Evolutionary conservation across 1,284 basidiomycete genomes (phyloP), one percentile per base, ranked within the genome.

Genomic region (Amylostereum areolatum): DNA sequence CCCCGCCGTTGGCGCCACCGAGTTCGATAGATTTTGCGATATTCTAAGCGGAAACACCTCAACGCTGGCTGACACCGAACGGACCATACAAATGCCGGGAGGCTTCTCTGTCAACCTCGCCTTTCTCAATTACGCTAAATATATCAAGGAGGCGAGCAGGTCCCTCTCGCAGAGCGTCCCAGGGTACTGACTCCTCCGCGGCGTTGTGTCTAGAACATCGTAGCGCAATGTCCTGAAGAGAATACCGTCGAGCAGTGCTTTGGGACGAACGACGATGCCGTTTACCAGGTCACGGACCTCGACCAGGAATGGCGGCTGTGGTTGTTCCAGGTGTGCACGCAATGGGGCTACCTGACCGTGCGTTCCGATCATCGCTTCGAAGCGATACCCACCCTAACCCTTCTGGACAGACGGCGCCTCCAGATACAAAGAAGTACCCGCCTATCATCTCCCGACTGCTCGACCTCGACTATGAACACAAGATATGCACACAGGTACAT

Each of bases 281-380:
- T 80, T 57, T 96, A 82, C 67, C 75, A 77, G 53, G 72, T 75
- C 10, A 79, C 77, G 0, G 77, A 75, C 10, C 67, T 91, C 5
- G 71, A 80, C 51, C 77, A 89, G 62, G 77, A 74, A 0, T 95
- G 92, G 91, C 77, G 92, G 40, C 72, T 89, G 9, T 98, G 95
- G 95, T 64, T 77, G 2, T 98, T 93, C 77, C 94, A 97, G 66
- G 83, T 86, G 51, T 97, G 92, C 70, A 94, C 89, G 0, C 83
- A 95, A 61, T 97, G 94, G 93, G 95, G 94, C 1, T 97, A 93
- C 67, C 94, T 96, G 63, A 75, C 70, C 3, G 86, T 85, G 55
- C 25, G 70, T 59, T 30, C 29, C 25, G 12, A 50, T 46, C n/a
- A 31, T 25, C 43, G 48, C 47, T 46, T 55, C 34, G n/a, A n/a